Evolutionary conservation across 768 basidiomycete species (phyloP), one percentile per base, ranked within the genome.

Genomic region (Pleurotus djamor): DNA sequence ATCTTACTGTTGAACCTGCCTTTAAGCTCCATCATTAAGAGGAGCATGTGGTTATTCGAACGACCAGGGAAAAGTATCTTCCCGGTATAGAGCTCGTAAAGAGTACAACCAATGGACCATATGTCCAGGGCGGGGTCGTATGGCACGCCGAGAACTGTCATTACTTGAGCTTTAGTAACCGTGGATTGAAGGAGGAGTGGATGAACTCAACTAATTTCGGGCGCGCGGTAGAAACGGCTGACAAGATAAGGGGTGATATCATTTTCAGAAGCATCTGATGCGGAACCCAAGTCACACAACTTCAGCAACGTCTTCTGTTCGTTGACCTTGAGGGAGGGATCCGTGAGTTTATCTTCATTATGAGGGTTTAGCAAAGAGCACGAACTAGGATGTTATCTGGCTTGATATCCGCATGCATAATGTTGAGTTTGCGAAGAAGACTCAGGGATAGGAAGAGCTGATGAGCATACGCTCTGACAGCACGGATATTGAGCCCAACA

Each of bases 331-430:
- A 28, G 21, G 1, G 21, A 28, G 21, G 21, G 3, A 3, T 28
- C 21, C 21, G 21, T 28, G 1, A 28, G 21, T 28, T 28, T 28
- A 28, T 28, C 21, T 28, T 28, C 21, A 28, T 28, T n/a, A n/a
- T n/a, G n/a, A n/a, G 57, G 34, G 48, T 13, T 48, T 51, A 9
- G 38, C 17, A 41, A 48, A 44, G 54, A 59, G 33, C 43, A 81
- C 88, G 35, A 62, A 95, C 96, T 67, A 98, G 72, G 45, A 99
- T 96, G 70, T 98, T 98, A 71, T 98, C 97, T 16, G 97, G 97
- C 73, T 98, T 98, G 71, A 99, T 92, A 69, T 99, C 97, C 5
- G 97, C 97, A 67, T 99, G 97, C 85, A 98, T 97, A 60, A 98
- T 86, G 64, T 91, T 94, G 60, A 87, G 83, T 75, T 98, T 98